These are phyloP conservation scores for Colletotrichum orchidophilum DNA, from an alignment of 2,329 filamentous ascomycete genomes.

Conservation along the genomic window DNA sequence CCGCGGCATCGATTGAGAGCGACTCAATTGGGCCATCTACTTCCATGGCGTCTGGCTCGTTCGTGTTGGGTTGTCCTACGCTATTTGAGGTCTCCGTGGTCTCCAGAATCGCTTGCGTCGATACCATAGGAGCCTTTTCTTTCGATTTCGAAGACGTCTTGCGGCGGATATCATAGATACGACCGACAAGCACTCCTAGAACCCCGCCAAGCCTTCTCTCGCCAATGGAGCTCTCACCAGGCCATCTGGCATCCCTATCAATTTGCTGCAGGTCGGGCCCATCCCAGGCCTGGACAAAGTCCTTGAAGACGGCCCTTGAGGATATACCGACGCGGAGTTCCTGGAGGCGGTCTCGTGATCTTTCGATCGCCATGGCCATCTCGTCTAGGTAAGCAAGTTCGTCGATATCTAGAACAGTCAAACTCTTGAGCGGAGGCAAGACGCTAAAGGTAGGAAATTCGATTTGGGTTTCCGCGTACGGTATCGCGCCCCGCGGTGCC, in stretches of 20 bases:
- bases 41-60: background rate
- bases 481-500: slow-evolving; percentile 49
- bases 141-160: slow-evolving; percentile 32
- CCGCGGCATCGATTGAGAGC: background rate
- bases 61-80: background rate
- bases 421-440: slow-evolving; percentile 76
- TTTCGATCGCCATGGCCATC: slow-evolving; percentile 79
- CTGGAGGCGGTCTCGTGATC: slow-evolving; percentile 71
- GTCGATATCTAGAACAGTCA: slow-evolving; percentile 84
- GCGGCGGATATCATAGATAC: slow-evolving; percentile 68
- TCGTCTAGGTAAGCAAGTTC: slow-evolving; percentile 86
- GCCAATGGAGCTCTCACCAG: slow-evolving; percentile 66
- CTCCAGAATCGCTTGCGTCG: background rate
- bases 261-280: slow-evolving; percentile 70
- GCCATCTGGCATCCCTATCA: slow-evolving; percentile 66
- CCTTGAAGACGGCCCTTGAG: slow-evolving; percentile 49
- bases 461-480: slow-evolving; percentile 66
- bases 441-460: slow-evolving; percentile 85
- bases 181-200: slow-evolving; percentile 73
- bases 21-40: slow-evolving; percentile 1
- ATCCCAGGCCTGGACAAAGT: slow-evolving; percentile 72
- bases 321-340: slow-evolving; percentile 82
- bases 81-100: background rate
- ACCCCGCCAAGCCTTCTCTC: slow-evolving; percentile 73
- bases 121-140: slow-evolving; percentile 2